phyloP scores from a whole-genome alignment of 208 protist genomes.

The Vickermania spadyakhi region DNA sequence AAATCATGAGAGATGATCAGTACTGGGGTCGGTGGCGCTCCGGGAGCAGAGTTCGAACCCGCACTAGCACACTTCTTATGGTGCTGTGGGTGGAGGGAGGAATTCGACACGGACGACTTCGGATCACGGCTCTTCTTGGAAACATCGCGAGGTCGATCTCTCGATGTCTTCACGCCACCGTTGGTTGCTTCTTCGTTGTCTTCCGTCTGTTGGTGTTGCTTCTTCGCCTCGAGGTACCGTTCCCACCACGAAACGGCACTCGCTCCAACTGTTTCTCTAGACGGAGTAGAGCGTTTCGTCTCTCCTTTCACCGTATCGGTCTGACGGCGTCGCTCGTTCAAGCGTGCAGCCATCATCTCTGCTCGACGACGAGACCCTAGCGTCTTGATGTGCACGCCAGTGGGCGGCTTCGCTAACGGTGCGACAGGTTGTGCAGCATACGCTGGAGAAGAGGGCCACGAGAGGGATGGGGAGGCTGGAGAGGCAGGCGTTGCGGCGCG shows the following conservation, averaged over 20 bases:
- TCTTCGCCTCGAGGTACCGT: too few species aligned
- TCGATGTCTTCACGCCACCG: too few species aligned
- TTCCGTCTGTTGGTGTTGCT: too few species aligned
- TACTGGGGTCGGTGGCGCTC: slow-evolving; percentile 15
- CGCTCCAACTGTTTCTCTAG: too few species aligned
- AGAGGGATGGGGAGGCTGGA: neutral
- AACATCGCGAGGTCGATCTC: too few species aligned
- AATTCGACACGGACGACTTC: too few species aligned
- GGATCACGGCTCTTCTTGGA: too few species aligned
- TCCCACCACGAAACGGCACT: too few species aligned
- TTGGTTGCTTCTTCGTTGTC: too few species aligned
- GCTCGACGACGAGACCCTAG: neutral
- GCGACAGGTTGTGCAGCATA: too few species aligned
- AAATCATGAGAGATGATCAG: slow-evolving; percentile 38
- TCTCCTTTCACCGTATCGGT: neutral
- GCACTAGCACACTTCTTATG: neutral
- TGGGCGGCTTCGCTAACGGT: neutral
- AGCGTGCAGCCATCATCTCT: neutral
- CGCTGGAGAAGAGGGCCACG: neutral
- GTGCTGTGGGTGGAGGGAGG: neutral
- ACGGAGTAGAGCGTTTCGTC: neutral
- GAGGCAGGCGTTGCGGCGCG: neutral
- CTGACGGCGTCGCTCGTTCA: neutral
- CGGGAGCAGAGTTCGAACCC: neutral
- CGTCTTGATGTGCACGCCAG: neutral